Conservation (phyloP, 2,329 filamentous ascomycete species). For the Penicillium sp. region DNA sequence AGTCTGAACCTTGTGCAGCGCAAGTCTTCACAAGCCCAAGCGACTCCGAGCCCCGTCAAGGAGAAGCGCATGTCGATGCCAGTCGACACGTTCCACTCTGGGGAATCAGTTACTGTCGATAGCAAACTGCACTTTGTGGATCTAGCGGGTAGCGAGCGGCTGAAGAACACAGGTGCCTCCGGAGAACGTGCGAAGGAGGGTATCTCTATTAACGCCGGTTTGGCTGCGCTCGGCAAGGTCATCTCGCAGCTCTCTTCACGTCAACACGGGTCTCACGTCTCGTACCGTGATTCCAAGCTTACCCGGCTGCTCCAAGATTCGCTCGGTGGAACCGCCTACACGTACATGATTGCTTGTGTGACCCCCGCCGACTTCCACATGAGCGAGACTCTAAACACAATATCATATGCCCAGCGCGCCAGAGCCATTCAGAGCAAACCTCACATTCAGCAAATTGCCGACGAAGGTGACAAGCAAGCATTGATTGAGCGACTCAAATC, state of each 20-base stretch:
- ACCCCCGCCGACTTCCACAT: slow-evolving; percentile 94
- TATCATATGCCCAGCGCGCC: slow-evolving; percentile 92
- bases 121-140: slow-evolving; percentile 99
- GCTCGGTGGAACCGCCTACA: slow-evolving; percentile 90
- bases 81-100: slow-evolving; percentile 62
- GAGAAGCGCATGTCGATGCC: slow-evolving; percentile 86
- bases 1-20: slow-evolving; percentile 83
- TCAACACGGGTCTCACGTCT: slow-evolving; percentile 78
- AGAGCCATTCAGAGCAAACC: slow-evolving; percentile 96
- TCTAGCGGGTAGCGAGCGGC: slow-evolving; percentile 85
- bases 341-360: slow-evolving; percentile 98
- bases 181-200: slow-evolving; percentile 91
- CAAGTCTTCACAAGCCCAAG: slow-evolving; percentile 44
- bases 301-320: slow-evolving; percentile 93
- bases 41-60: slow-evolving; percentile 47
- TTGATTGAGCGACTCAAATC: slow-evolving; percentile 87
- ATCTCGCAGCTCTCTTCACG: slow-evolving; percentile 95
- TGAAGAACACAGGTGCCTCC: slow-evolving; percentile 94
- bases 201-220: slow-evolving; percentile 93
- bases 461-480: slow-evolving; percentile 88
- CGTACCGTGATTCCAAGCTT: slow-evolving; percentile 94
- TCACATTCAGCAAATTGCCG: slow-evolving; percentile 77
- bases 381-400: slow-evolving; percentile 93
- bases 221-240: slow-evolving; percentile 91
- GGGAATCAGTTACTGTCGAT: slow-evolving; percentile 71